These are phyloP conservation scores for Orbilia ellipsospora DNA, from an alignment of 2,329 filamentous ascomycete genomes.

Conservation along the genomic window DNA sequence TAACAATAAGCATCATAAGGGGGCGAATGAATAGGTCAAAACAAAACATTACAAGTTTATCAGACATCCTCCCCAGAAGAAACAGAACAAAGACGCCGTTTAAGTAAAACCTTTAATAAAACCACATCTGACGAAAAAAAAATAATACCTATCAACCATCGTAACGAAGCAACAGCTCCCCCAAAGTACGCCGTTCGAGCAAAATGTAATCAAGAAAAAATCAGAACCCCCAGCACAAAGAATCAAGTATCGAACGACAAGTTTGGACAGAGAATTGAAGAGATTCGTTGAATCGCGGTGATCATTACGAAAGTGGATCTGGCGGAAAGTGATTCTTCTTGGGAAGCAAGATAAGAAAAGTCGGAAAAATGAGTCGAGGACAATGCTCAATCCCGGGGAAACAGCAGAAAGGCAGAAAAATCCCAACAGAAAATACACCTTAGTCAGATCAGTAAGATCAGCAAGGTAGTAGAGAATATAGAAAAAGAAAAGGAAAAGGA, in stretches of 20 bases:
- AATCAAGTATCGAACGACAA: constrained; percentile 43
- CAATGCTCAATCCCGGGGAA: constrained; percentile 7
- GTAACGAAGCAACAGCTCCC: not conserved
- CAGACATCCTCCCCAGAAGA: constrained; percentile 11
- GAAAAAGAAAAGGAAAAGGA: not conserved
- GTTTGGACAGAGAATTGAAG: constrained; percentile 44
- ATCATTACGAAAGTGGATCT: constrained; percentile 48
- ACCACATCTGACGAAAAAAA: constrained; percentile 8
- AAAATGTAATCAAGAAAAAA: constrained; percentile 17
- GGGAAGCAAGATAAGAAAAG: not conserved
- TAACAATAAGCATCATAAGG: constrained; percentile 1
- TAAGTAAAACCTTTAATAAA: constrained; percentile 22
- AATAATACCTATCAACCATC: constrained; percentile 6
- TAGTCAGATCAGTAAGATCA: constrained; percentile 6
- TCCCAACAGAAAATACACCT: not conserved
- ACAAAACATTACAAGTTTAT: constrained; percentile 2
- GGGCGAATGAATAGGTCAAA: not conserved
- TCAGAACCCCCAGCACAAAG: constrained; percentile 8
- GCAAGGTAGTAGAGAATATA: not conserved
- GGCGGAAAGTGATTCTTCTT: constrained; percentile 6
- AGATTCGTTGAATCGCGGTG: constrained; percentile 44
- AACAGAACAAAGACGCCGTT: constrained; percentile 23
- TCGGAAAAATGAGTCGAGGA: not conserved
- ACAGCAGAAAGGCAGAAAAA: constrained; percentile 9
- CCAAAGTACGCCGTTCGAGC: constrained; percentile 20